Percentiles rank a stretch among this genome's conserved stretches.
phyloP scores from a whole-genome alignment of 306 rosid species.

The Dryas octopetala region DNA sequence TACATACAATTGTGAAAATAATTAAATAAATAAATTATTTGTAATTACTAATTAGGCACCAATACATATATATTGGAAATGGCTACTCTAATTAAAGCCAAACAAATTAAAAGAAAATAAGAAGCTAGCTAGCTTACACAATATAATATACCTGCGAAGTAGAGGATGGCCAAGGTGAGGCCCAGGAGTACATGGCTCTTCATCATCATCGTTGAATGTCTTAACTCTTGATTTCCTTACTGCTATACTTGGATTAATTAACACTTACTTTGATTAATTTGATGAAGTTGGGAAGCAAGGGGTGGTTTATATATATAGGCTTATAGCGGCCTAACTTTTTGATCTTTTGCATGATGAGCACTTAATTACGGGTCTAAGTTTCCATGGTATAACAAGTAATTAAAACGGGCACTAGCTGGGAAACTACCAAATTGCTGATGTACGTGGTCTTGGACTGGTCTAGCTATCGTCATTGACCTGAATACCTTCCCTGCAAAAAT shows the following conservation, averaged over 20 bases:
- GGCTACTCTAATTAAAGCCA: too few species aligned
- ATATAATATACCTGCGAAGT: not conserved
- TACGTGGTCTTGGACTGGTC: not conserved
- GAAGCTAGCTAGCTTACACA: not conserved
- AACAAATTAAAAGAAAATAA: not conserved
- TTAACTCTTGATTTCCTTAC: not conserved
- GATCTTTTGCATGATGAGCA: not conserved
- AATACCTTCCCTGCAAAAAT: not conserved
- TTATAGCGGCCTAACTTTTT: not conserved
- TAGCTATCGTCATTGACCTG: not conserved
- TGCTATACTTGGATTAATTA: not conserved
- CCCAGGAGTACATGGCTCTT: not conserved
- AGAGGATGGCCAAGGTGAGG: constrained; percentile 7
- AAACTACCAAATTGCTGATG: not conserved
- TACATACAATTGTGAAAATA: too few species aligned
- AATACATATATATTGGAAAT: too few species aligned
- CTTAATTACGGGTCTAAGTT: not conserved
- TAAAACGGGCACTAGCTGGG: not conserved
- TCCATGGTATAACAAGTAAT: not conserved
- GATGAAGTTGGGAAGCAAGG: not conserved
- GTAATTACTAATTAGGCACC: too few species aligned
- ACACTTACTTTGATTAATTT: not conserved
- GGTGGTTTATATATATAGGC: not conserved
- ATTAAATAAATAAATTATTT: too few species aligned
- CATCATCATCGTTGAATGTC: not conserved